Evolutionary conservation across 805 yeast species (phyloP), one percentile per base, ranked within the genome.

Genomic region (Pichia thaimueangensis): DNA sequence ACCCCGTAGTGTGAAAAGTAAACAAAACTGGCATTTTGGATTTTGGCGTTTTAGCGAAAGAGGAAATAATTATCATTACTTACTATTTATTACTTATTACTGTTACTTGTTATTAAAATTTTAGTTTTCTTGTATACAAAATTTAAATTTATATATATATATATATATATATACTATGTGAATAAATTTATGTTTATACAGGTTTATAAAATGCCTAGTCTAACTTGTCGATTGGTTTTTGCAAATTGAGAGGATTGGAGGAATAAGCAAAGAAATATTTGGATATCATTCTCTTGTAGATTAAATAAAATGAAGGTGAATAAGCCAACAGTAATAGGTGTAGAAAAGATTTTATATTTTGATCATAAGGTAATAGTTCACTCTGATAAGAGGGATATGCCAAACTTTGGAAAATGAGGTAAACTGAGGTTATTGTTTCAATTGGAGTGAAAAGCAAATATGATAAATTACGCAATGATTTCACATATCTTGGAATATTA

Each of bases 371-470:
- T 8, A 44, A 19, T 24, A 35, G 34, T 4, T 50, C 54, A 2
- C 20, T 13, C 34, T 54, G 51, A 28, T 54, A 51, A 7, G 41
- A 50, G 44, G 41, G 50, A 42, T 22, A 58, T 37, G 23, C 51
- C 35, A 16, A 54, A 8, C 42, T 37, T 25, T 43, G 42, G 30
- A 60, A 54, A 4, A 56, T 33, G 30, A 60, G 28, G 12, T 49
- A 47, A 32, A 52, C 37, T 39, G 59, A 58, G 25, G 53, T 28
- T 5, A 45, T 24, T 1, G 45, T 34, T 30, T 53, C 47, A n/a
- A 54, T 24, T 0, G 64, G 64, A 17, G 48, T 47, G 23, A 43
- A 30, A 2, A 60, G 12, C 1, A 50, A 15, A 35, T 47, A 50
- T 2, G 45, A 23, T 9, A 51, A 21, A 16, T 47, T 42, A 23